Conservation (phyloP, 139 green algal genomes). For the Chlorella sp. region DNA sequence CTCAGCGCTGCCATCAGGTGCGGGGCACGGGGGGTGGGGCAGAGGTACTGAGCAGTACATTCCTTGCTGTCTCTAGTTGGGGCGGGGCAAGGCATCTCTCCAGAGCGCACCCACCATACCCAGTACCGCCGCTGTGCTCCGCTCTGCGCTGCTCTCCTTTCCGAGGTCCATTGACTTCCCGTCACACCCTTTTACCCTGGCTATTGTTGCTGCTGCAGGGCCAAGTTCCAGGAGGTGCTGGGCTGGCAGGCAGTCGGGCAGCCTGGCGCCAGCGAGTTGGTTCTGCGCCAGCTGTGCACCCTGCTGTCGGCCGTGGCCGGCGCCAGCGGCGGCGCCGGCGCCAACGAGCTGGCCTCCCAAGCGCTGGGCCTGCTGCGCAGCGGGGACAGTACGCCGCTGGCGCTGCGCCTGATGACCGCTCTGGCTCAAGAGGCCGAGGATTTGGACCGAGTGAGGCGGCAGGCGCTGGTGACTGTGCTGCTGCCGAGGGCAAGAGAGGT, state of each 20-base stretch:
- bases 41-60: not conserved
- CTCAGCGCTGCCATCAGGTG: conserved; percentile 36
- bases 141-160: no score
- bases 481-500: conserved; percentile 12
- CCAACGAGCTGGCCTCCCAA: conserved; percentile 22
- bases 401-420: conserved; percentile 48
- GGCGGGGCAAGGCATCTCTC: no score
- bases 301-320: conserved; percentile 29
- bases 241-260: not conserved
- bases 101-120: no score
- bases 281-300: conserved; percentile 40
- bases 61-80: not conserved
- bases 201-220: not conserved
- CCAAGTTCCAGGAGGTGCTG: conserved; percentile 37
- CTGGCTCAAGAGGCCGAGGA: conserved; percentile 55
- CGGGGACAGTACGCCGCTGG: not conserved
- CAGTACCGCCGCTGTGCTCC: no score
- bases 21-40: not conserved
- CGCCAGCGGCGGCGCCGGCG: not conserved
- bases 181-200: not conserved
- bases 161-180: no score
- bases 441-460: conserved; percentile 38
- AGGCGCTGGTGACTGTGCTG: conserved; percentile 36
- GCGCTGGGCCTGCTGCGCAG: conserved; percentile 30
- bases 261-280: conserved; percentile 2